Evolutionary conservation across 2,329 filamentous ascomycete genomes (phyloP), one percentile per base, ranked within the genome.

Genomic region (Penicillium concentricum): DNA sequence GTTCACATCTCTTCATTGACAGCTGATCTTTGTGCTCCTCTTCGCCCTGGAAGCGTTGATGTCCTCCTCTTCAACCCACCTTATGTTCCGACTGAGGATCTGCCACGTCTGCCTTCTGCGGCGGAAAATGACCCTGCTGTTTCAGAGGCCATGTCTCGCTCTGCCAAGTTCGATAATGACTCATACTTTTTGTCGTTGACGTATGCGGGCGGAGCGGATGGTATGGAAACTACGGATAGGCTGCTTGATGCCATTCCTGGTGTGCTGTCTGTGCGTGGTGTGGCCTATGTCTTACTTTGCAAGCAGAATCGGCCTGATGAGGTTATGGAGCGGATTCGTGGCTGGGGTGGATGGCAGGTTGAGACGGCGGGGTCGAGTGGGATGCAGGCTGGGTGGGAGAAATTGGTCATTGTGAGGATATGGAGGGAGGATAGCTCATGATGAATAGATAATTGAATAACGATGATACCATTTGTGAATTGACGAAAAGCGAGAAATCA

Each of bases 61-160:
- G 82, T 99, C 12, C 81, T 99, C 60, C 83, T 99, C 28, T 99
- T 97, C 81, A 99, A 99, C 71, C 94, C 94, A 51, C 94, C 94
- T 0, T 99, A 99, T 72, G 94, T 99, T 15, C 94, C 94, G 2
- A 95, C 92, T 2, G 82, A 87, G 26, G 84, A 86, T 39, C 76
- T 95, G 57, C 92, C 93, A 1, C 72, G 75, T 24, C 74, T 83
- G 35, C 75, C 81, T 6, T 61, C 60, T 1, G 54, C 61, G 6
- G 55, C 58, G 15, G 61, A 65, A 18, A 59, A 65, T 44, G 53
- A 66, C 48, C 53, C 65, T 57, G 49, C 72, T 69, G 66, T 67
- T 2, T 62, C 63, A 26, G 54, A 67, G 48, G 61, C 67, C 12
- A 57, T 63, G 52, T 70, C 65, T 12, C 59, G 69, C 18, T 65